Conservation (phyloP, 345 rosid species). For the Sisymbrium irio region DNA sequence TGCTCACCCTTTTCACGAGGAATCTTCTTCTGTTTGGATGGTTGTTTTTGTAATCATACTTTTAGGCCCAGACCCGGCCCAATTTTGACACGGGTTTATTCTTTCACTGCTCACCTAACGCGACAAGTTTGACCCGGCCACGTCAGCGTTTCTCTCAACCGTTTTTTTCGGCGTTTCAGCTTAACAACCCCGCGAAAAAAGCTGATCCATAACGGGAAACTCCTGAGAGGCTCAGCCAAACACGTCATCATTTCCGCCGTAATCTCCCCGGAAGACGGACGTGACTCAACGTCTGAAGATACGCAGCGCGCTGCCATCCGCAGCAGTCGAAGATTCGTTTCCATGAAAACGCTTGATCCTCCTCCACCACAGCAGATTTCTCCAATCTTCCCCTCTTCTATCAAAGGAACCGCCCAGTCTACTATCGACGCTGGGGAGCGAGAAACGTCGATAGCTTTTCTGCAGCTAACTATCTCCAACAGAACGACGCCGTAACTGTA, state of each 20-base stretch:
- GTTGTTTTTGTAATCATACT: conserved; percentile 2
- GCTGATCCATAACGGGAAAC: conserved; percentile 40
- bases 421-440: conserved; percentile 49
- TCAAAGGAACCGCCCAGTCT: conserved; percentile 66
- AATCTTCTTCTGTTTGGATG: conserved; percentile 11
- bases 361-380: conserved; percentile 45
- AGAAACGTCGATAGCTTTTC: conserved; percentile 58
- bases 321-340: conserved; percentile 39
- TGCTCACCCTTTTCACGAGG: neutral
- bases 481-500: conserved; percentile 67
- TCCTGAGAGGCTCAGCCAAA: conserved; percentile 38
- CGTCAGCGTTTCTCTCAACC: conserved; percentile 29
- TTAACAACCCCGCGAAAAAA: conserved; percentile 37
- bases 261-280: conserved; percentile 52
- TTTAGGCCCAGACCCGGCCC: neutral
- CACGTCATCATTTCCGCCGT: conserved; percentile 40
- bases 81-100: neutral
- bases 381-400: conserved; percentile 25
- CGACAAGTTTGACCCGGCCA: conserved; percentile 35
- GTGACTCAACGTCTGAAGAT: conserved; percentile 35
- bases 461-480: conserved; percentile 62
- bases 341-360: conserved; percentile 29
- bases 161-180: conserved; percentile 36
- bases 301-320: conserved; percentile 58
- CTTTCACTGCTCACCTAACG: conserved; percentile 12